Percentiles rank a stretch among this genome's conserved stretches.
These are phyloP conservation scores for Umbelopsis sp. DNA, from an alignment of 192 early-diverging fungal genomes.

Conservation along the genomic window DNA sequence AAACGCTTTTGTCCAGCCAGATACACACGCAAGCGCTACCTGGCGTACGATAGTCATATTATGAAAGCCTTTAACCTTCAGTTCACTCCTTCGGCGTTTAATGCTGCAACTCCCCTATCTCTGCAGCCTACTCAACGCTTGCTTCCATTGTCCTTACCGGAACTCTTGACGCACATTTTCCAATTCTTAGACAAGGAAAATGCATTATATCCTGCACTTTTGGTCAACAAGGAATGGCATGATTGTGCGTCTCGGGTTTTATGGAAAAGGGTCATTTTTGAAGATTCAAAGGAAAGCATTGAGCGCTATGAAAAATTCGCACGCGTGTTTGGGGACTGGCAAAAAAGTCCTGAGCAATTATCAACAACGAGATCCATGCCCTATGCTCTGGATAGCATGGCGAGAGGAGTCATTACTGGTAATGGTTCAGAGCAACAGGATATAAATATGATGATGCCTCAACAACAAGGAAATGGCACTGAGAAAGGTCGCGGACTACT, in stretches of 20 bases:
- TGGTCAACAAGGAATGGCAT: constrained; percentile 40
- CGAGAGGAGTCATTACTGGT: neutral
- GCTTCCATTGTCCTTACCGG: constrained; percentile 41
- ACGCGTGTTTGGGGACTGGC: constrained; percentile 16
- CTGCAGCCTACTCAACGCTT: neutral
- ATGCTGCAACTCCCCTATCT: neutral
- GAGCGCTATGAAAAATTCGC: constrained; percentile 18
- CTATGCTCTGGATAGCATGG: constrained; percentile 4
- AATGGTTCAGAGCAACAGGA: constrained; percentile 7
- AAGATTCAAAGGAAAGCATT: constrained; percentile 23
- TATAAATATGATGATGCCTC: constrained; percentile 13
- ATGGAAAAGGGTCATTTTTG: constrained; percentile 36
- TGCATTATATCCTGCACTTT: constrained; percentile 25
- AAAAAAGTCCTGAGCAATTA: neutral
- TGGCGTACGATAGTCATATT: neutral
- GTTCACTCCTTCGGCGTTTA: neutral
- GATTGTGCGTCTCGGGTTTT: constrained; percentile 35
- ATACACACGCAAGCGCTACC: neutral
- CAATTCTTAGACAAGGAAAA: constrained; percentile 39
- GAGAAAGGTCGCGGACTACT: constrained; percentile 3
- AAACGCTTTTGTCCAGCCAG: constrained; percentile 1
- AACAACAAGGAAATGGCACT: neutral
- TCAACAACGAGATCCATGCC: constrained; percentile 10
- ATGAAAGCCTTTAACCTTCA: neutral
- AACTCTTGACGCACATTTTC: constrained; percentile 50